These are phyloP conservation scores for Penicillium sp. DNA, from an alignment of 2,329 filamentous ascomycete genomes.

Conservation along the genomic window DNA sequence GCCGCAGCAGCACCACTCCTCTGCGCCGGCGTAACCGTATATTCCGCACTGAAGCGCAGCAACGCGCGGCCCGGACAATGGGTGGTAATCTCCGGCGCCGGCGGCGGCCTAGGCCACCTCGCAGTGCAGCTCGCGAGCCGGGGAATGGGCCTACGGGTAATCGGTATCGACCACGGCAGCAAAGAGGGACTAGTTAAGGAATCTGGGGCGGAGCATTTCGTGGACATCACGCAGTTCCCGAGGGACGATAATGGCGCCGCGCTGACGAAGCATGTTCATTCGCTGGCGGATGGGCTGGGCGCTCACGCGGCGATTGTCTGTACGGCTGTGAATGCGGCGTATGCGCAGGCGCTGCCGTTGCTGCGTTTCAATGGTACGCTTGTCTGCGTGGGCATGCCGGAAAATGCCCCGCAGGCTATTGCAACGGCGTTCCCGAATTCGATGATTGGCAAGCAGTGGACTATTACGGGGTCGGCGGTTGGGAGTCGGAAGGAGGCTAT, in stretches of 20 bases:
- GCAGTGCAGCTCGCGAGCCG: slow-evolving; percentile 59
- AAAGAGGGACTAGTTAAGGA: slow-evolving; percentile 60
- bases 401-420: slow-evolving; percentile 48
- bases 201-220: slow-evolving; percentile 66
- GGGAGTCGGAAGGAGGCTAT: slow-evolving; percentile 53
- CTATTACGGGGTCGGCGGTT: slow-evolving; percentile 51
- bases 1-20: slow-evolving; percentile 66
- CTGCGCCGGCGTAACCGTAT: slow-evolving; percentile 68
- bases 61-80: slow-evolving; percentile 60
- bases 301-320: slow-evolving; percentile 58
- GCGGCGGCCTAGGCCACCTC: slow-evolving; percentile 65
- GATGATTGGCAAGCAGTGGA: slow-evolving; percentile 45
- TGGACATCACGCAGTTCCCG: slow-evolving; percentile 58
- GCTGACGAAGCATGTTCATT: slow-evolving; percentile 56
- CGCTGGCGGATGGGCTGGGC: slow-evolving; percentile 53
- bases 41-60: slow-evolving; percentile 63
- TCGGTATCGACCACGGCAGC: slow-evolving; percentile 63
- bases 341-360: slow-evolving; percentile 49
- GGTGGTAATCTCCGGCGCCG: slow-evolving; percentile 61
- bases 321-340: slow-evolving; percentile 51
- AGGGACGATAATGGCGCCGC: slow-evolving; percentile 49
- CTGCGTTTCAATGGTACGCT: slow-evolving; percentile 52
- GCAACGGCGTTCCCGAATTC: slow-evolving; percentile 44
- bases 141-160: slow-evolving; percentile 64
- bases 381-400: slow-evolving; percentile 55